Conservation (phyloP, 805 yeast genomes). For the Metschnikowia gelsemii region DNA sequence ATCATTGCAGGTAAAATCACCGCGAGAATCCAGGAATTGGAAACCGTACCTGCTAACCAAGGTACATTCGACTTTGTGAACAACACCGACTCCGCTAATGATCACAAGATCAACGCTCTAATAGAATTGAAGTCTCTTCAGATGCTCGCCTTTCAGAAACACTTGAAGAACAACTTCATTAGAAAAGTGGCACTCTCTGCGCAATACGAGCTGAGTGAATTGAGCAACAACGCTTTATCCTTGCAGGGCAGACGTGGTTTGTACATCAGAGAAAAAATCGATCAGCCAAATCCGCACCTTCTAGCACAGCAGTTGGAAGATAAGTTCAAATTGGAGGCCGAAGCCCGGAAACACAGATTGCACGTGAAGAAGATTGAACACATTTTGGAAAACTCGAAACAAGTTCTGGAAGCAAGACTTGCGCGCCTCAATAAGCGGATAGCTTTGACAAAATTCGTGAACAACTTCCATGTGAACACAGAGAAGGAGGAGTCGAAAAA, state of each 20-base stretch:
- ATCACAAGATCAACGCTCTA: constrained; percentile 59
- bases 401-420: constrained; percentile 22
- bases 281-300: constrained; percentile 71
- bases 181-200: constrained; percentile 52
- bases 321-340: constrained; percentile 59
- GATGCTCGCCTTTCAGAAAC: constrained; percentile 67
- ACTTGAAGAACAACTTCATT: constrained; percentile 60
- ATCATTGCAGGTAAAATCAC: constrained; percentile 53
- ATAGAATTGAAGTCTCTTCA: constrained; percentile 70
- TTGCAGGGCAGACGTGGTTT: constrained; percentile 68
- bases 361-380: constrained; percentile 49
- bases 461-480: constrained; percentile 51
- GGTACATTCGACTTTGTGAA: constrained; percentile 56
- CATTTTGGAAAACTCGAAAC: constrained; percentile 28
- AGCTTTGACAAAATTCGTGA: constrained; percentile 36
- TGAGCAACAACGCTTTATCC: constrained; percentile 54
- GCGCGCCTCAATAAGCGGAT: constrained; percentile 27
- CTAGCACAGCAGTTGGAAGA: constrained; percentile 75
- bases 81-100: no score
- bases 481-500: constrained; percentile 77
- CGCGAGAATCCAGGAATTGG: constrained; percentile 59
- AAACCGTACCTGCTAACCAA: constrained; percentile 64
- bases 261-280: constrained; percentile 65
- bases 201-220: constrained; percentile 51
- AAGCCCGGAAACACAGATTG: constrained; percentile 47